phyloP scores from a whole-genome alignment of 176 grass and related monocot species.

The Hordeum marinum region DNA sequence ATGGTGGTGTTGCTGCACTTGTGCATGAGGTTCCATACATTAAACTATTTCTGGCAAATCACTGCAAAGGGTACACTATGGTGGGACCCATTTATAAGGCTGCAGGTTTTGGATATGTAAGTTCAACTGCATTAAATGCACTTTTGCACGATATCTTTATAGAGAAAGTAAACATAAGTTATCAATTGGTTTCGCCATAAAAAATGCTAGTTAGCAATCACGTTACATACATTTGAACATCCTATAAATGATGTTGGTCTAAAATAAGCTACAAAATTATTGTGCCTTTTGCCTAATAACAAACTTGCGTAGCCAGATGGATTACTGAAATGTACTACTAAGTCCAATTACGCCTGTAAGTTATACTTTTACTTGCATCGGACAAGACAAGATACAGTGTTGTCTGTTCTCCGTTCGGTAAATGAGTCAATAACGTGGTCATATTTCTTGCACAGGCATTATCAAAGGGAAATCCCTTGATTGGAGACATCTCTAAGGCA shows the following conservation, averaged over 20 bases:
- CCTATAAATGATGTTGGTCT: neutral
- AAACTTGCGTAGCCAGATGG: neutral
- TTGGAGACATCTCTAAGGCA: slow-evolving; percentile 39
- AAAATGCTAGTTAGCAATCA: neutral
- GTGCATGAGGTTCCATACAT: slow-evolving; percentile 47
- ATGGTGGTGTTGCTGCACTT: slow-evolving; percentile 47
- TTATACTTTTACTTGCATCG: neutral
- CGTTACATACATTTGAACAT: neutral
- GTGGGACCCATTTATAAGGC: slow-evolving; percentile 59
- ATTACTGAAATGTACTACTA: neutral
- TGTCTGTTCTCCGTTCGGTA: neutral
- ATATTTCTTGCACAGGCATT: slow-evolving; percentile 37
- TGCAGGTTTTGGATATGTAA: slow-evolving; percentile 58
- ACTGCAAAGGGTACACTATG: slow-evolving; percentile 49
- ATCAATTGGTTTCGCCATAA: neutral
- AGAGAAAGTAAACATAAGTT: neutral
- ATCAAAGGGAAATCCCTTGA: slow-evolving; percentile 33
- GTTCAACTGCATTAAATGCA: neutral
- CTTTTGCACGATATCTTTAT: neutral
- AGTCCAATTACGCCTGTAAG: neutral
- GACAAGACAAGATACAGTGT: neutral
- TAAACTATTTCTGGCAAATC: slow-evolving; percentile 42
- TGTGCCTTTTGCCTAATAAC: neutral
- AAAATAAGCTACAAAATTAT: neutral
- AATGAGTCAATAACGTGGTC: neutral